Evolutionary conservation across 352 stramenopile genomes (phyloP).

Genomic region (Phytophthora quininea): DNA sequence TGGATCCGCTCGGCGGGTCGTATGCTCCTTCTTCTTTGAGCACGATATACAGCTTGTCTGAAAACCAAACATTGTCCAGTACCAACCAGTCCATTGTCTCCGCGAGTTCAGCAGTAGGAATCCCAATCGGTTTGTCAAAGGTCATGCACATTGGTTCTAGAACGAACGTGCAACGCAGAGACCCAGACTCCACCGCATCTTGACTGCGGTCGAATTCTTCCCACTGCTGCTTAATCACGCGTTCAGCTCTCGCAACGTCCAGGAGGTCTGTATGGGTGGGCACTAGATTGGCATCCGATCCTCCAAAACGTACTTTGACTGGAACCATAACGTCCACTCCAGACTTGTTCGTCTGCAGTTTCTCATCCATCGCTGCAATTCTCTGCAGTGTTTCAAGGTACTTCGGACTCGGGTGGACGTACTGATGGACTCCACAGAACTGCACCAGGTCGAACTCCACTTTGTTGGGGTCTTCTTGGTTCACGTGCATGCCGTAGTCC

Average conservation of each 20-base stretch:
- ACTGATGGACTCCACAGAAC: not conserved
- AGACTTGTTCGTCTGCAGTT: not conserved
- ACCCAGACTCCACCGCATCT: not conserved
- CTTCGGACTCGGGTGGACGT: no score
- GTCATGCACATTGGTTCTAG: not conserved
- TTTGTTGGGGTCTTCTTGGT: not conserved
- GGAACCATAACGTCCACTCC: not conserved
- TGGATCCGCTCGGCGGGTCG: no score
- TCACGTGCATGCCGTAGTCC: not conserved
- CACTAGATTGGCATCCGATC: not conserved
- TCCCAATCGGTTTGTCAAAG: not conserved
- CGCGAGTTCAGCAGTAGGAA: constrained; percentile 1
- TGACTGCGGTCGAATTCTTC: not conserved
- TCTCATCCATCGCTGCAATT: not conserved
- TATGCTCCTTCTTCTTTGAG: no score
- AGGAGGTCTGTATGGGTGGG: not conserved
- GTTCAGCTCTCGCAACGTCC: not conserved
- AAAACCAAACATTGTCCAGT: no score
- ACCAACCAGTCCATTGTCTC: no score
- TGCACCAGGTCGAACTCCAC: not conserved
- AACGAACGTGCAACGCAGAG: not conserved
- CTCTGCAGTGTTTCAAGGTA: not conserved
- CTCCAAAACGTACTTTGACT: not conserved
- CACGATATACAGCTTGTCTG: no score
- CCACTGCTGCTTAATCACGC: not conserved